Percentiles rank a stretch among this genome's conserved stretches.
phyloP scores from a whole-genome alignment of 305 asterid species.

The Fraxinus velutina region DNA sequence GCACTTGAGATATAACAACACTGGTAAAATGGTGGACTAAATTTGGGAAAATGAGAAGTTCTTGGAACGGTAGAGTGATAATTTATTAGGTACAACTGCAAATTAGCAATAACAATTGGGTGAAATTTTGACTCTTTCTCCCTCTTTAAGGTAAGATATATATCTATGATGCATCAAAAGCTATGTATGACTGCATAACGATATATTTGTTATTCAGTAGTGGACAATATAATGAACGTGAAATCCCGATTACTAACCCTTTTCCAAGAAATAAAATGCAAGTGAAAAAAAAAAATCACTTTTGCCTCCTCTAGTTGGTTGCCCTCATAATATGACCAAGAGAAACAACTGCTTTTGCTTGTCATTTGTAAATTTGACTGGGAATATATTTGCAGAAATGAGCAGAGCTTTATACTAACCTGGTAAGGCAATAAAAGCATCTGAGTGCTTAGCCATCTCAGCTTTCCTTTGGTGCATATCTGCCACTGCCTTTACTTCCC shows the following conservation, averaged over 20 bases:
- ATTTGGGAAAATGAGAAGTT: conserved; percentile 2
- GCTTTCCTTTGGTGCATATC: conserved; percentile 97
- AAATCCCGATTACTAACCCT: neutral
- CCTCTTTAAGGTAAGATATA: neutral
- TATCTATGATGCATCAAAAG: neutral
- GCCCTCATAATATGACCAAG: neutral
- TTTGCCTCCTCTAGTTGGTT: neutral
- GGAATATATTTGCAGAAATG: neutral
- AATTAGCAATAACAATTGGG: conserved; percentile 7
- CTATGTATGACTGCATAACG: neutral
- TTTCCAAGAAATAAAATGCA: neutral
- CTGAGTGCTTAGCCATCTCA: conserved; percentile 87
- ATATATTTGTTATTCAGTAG: too few species aligned
- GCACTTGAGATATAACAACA: conserved; percentile 2
- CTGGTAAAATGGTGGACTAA: neutral
- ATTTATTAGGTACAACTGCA: conserved; percentile 12
- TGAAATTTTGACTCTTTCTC: conserved; percentile 2
- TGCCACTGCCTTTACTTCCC: conserved; percentile 95
- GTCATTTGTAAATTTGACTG: neutral
- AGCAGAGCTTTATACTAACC: conserved; percentile 46
- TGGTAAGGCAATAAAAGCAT: conserved; percentile 93
- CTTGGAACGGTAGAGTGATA: conserved; percentile 14
- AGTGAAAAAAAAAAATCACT: neutral
- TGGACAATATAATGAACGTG: neutral
- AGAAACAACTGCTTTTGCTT: neutral